Evolutionary conservation across 371 early-diverging fungal genomes (phyloP).

Genomic region (Mortierella sp.): DNA sequence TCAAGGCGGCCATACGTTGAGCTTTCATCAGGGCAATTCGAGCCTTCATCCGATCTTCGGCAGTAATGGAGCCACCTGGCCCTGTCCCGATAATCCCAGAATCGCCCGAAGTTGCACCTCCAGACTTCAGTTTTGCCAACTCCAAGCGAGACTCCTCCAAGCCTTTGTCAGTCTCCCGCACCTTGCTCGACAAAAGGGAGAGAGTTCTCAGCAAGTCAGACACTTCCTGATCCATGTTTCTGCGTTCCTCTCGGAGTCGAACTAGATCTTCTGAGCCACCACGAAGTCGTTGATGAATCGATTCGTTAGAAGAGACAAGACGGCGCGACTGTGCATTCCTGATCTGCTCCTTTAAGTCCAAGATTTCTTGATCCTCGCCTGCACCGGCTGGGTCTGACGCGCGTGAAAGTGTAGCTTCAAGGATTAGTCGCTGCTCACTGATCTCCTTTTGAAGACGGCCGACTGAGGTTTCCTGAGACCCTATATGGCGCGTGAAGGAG

Average conservation of each 20-base stretch:
- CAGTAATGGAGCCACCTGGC: slow-evolving; percentile 70
- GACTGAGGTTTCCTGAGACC: slow-evolving; percentile 60
- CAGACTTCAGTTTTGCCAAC: slow-evolving; percentile 57
- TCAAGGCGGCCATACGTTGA: slow-evolving; percentile 72
- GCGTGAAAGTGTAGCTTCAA: slow-evolving; percentile 51
- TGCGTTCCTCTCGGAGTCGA: slow-evolving; percentile 66
- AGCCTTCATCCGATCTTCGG: slow-evolving; percentile 71
- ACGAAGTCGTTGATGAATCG: slow-evolving; percentile 58
- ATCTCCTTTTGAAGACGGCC: slow-evolving; percentile 72
- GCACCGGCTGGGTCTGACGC: slow-evolving; percentile 14
- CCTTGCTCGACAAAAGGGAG: slow-evolving; percentile 60
- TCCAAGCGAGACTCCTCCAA: slow-evolving; percentile 67
- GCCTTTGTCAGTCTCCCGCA: slow-evolving; percentile 67
- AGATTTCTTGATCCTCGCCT: slow-evolving; percentile 59
- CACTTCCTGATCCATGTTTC: slow-evolving; percentile 65
- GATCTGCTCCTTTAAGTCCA: slow-evolving; percentile 60
- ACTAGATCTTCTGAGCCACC: slow-evolving; percentile 63
- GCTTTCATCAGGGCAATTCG: slow-evolving; percentile 63
- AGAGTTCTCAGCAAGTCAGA: slow-evolving; percentile 62
- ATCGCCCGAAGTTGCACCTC: slow-evolving; percentile 21
- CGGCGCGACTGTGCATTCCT: slow-evolving; percentile 62
- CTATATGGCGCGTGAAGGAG: slow-evolving; percentile 22
- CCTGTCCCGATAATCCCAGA: slow-evolving; percentile 69
- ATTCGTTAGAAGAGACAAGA: slow-evolving; percentile 46
- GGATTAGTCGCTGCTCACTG: slow-evolving; percentile 62